Conservation (phyloP, 257 asterid genomes). For the Galeopsis tetrahit region DNA sequence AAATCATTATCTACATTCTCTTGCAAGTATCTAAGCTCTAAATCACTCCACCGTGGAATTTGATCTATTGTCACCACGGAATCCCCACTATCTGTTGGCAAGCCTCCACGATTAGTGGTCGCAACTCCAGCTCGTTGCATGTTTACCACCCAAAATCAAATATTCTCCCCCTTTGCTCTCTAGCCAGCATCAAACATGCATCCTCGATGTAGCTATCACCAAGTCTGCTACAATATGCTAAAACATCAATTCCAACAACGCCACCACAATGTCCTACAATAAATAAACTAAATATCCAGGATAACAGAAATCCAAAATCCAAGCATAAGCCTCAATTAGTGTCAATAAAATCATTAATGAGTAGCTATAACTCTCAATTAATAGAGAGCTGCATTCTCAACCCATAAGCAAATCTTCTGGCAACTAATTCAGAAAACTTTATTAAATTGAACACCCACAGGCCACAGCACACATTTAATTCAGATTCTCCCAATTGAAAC, state of each 20-base stretch:
- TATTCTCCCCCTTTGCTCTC: slow-evolving; percentile 26
- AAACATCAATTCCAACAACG: slow-evolving; percentile 34
- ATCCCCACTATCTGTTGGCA: slow-evolving; percentile 71
- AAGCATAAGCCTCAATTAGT: slow-evolving; percentile 5
- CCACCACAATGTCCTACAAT: slow-evolving; percentile 3
- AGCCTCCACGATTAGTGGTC: slow-evolving; percentile 64
- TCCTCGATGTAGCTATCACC: slow-evolving; percentile 32
- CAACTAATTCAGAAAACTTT: background rate
- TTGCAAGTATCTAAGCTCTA: slow-evolving; percentile 62
- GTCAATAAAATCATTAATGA: slow-evolving; percentile 9
- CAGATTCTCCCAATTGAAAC: slow-evolving; percentile 25
- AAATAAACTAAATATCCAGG: slow-evolving; percentile 16
- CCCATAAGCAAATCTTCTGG: background rate
- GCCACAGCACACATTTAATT: slow-evolving; percentile 5
- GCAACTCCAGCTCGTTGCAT: slow-evolving; percentile 63
- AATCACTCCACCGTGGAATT: slow-evolving; percentile 83
- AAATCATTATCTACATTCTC: slow-evolving; percentile 65
- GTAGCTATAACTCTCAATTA: slow-evolving; percentile 9
- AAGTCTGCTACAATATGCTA: slow-evolving; percentile 24
- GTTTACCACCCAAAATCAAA: slow-evolving; percentile 37
- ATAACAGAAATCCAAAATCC: background rate
- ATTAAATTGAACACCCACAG: slow-evolving; percentile 16
- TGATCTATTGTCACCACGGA: slow-evolving; percentile 76
- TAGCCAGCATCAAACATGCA: slow-evolving; percentile 32
- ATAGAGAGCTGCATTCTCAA: slow-evolving; percentile 1